Base-by-base conservation (phyloP, 352 stramenopile species). In the Phytophthora capsici region DNA sequence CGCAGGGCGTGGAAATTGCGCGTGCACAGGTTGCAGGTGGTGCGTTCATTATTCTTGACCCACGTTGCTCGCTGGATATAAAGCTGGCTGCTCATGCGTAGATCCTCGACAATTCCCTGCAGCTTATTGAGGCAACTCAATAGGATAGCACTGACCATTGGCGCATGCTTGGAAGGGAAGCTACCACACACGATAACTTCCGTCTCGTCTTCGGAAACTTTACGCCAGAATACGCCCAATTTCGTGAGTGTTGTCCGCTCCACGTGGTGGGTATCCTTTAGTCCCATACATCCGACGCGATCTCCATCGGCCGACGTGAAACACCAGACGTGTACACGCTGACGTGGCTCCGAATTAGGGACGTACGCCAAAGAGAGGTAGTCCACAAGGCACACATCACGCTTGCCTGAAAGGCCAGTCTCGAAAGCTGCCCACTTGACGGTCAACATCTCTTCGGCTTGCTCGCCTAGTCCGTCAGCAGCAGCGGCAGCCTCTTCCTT, bases 361-460 rank as follows among this genome's bases (percentile, higher is more conserved):
- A 93, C 63, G 32, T 73, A 79, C n/a, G 83, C 81, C 43, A 85
- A 75, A 7, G 80, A 90, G 8, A 89, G 53, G 46, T 90, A 90
- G 73, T 94, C 85, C 25, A 94, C 64, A 37, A 94, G 63, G 63
- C 83, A 92, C 16, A 94, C 45, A 45, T 94, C 85, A 17, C 81
- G 76, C 44, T 86, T 86, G 30, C 78, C 79, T 20, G 73, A 74
- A 22, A 84, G 40, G 9, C 75, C 78, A 4, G 80, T 84, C 48
- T 94, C 83, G 47, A 92, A 78, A 43, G 82, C 85, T 7, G 73
- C 82, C 85, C 85, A 94, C 69, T 94, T 94, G 32, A 91, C 71
- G 7, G 82, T 89, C 41, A 94, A 58, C 49, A 89, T 34, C 58
- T 90, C 80, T 23, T 90, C 74, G 6, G 66, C 68, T 49, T 80